phyloP scores from a whole-genome alignment of 345 rosid genomes.

The Leavenworthia alabamica region DNA sequence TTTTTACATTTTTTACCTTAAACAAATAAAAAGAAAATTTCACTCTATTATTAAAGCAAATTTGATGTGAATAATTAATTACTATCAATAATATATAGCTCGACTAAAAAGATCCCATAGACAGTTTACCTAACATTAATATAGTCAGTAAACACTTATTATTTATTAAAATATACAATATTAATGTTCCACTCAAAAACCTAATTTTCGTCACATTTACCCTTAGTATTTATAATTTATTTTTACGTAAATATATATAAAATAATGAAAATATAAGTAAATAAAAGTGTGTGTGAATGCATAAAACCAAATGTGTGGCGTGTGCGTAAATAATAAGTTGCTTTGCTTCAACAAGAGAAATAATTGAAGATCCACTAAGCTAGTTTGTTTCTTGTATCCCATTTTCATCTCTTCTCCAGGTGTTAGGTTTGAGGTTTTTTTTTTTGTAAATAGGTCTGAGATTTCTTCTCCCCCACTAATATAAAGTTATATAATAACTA shows the following conservation, averaged over 20 bases:
- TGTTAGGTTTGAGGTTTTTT: slow-evolving; percentile 8
- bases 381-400: slow-evolving; percentile 15
- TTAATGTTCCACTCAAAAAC: slow-evolving; percentile 19
- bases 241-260: neutral
- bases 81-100: too few species aligned
- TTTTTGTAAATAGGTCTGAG: neutral
- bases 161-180: slow-evolving; percentile 7
- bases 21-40: neutral
- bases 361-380: slow-evolving; percentile 25
- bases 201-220: neutral
- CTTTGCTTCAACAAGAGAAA: slow-evolving; percentile 18
- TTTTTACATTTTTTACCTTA: slow-evolving; percentile 1
- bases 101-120: too few species aligned
- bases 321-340: slow-evolving; percentile 20
- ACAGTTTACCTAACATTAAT: too few species aligned
- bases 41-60: neutral
- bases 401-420: slow-evolving; percentile 19
- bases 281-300: neutral
- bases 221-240: neutral
- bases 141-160: neutral
- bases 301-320: neutral
- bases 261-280: too few species aligned
- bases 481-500: neutral
- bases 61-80: too few species aligned
- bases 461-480: neutral